A percentile compares a stretch with the other conserved stretches of the same genome.
Evolutionary conservation across 768 basidiomycete genomes (phyloP).

Genomic region (Erythrobasidium yunnanense): DNA sequence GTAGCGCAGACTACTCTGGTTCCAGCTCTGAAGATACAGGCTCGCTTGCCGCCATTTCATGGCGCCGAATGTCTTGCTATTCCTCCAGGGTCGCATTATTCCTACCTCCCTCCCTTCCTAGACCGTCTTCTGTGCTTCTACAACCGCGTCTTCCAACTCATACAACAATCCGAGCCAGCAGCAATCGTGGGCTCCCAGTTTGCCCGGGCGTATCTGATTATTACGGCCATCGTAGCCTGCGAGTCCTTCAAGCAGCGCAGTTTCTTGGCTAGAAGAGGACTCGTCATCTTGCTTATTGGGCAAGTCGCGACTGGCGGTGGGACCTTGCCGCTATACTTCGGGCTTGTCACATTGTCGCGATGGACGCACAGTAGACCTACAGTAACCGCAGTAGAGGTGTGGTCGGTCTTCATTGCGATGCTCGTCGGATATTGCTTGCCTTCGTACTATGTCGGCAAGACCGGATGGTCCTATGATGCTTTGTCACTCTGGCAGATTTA

Average conservation of each 20-base stretch:
- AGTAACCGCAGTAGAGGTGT: neutral
- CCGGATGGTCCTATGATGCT: conserved; percentile 8
- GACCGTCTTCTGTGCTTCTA: conserved; percentile 8
- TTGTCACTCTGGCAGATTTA: conserved; percentile 19
- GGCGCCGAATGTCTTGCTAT: neutral
- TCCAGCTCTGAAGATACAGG: neutral
- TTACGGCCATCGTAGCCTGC: neutral
- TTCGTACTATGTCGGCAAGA: neutral
- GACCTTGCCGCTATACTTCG: conserved; percentile 4
- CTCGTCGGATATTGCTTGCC: conserved; percentile 9
- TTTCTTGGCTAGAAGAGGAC: neutral
- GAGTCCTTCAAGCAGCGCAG: conserved; percentile 1
- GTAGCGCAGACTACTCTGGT: neutral
- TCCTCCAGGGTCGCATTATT: neutral
- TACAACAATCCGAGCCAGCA: neutral
- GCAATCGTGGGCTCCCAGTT: neutral
- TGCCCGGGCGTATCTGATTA: neutral
- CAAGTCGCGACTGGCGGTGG: conserved; percentile 1
- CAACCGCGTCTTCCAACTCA: conserved; percentile 14
- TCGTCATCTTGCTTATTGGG: neutral
- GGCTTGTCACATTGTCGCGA: neutral
- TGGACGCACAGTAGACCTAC: neutral
- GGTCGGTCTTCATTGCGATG: conserved; percentile 10
- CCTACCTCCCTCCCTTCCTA: neutral
- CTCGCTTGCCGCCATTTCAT: neutral